Conservation (phyloP, 305 asterid genomes). For the Plantago coronopus region DNA sequence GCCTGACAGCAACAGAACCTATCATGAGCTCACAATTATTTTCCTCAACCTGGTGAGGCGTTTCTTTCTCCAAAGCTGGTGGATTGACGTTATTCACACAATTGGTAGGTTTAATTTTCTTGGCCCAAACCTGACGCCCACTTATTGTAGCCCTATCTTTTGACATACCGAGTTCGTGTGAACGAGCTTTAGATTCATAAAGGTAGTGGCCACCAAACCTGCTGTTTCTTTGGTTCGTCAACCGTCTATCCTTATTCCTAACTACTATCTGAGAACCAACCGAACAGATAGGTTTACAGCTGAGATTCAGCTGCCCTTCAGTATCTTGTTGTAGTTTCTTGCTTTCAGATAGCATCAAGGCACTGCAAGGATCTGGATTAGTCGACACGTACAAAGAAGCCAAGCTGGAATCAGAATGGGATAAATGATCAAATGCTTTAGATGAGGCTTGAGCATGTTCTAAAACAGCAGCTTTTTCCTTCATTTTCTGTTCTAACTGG, state of each 20-base stretch:
- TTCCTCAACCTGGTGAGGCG: constrained; percentile 36
- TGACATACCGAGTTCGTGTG: too few species aligned
- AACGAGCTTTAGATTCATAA: constrained; percentile 47
- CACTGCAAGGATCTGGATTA: constrained; percentile 28
- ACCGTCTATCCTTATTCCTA: constrained; percentile 29
- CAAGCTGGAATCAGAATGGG: constrained; percentile 43
- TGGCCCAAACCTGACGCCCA: constrained; percentile 82
- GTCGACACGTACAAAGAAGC: constrained; percentile 29
- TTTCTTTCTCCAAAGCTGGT: constrained; percentile 30
- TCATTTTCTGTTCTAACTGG: constrained; percentile 60
- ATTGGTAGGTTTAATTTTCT: constrained; percentile 28
- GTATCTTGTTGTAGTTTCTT: constrained; percentile 36
- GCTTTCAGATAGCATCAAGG: constrained; percentile 36
- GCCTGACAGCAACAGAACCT: constrained; percentile 66
- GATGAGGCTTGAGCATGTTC: constrained; percentile 42
- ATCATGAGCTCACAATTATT: constrained; percentile 56
- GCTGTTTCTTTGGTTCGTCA: constrained; percentile 4
- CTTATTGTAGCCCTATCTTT: too few species aligned
- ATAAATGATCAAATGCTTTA: constrained; percentile 43
- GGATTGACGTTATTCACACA: constrained; percentile 36
- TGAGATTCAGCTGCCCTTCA: constrained; percentile 37
- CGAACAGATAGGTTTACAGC: constrained; percentile 32
- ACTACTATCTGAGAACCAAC: constrained; percentile 34
- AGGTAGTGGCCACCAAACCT: constrained; percentile 27
- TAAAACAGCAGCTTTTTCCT: constrained; percentile 37